Evolutionary conservation across 2,329 filamentous ascomycete species (phyloP).

Genomic region (Colletotrichum paranaense): DNA sequence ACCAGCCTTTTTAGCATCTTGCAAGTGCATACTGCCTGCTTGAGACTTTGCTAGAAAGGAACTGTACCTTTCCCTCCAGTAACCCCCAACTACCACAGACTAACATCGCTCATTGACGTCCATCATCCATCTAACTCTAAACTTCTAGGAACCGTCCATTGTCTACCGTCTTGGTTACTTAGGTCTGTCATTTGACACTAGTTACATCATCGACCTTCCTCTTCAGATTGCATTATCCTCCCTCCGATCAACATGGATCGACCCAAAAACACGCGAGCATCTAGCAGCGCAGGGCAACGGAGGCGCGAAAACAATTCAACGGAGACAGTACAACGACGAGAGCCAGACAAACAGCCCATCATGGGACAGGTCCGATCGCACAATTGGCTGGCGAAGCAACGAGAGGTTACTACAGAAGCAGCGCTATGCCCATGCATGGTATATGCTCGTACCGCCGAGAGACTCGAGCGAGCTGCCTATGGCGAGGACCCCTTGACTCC

Average conservation of each 20-base stretch:
- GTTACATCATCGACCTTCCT: background rate
- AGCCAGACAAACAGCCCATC: background rate
- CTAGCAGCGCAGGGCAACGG: background rate
- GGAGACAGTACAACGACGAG: background rate
- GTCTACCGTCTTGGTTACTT: background rate
- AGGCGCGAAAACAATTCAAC: background rate
- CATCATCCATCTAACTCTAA: background rate
- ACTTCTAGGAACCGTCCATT: background rate
- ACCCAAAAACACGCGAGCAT: background rate
- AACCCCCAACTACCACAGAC: background rate
- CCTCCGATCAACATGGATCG: background rate
- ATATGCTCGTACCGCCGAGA: conserved; percentile 25
- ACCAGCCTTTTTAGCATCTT: background rate
- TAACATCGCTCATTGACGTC: background rate
- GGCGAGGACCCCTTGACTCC: conserved; percentile 24
- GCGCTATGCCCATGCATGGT: conserved; percentile 13
- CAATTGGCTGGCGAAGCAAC: conserved; percentile 10
- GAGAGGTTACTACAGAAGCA: background rate
- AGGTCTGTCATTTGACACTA: background rate
- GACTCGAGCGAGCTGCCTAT: conserved; percentile 21
- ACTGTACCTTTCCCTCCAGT: background rate
- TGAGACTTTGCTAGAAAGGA: background rate
- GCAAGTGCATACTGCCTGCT: background rate
- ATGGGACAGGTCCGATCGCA: conserved; percentile 10
- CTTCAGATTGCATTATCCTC: background rate